These are phyloP conservation scores for Halophytophthora polymorphica DNA, from an alignment of 352 stramenopile genomes.

Conservation along the genomic window DNA sequence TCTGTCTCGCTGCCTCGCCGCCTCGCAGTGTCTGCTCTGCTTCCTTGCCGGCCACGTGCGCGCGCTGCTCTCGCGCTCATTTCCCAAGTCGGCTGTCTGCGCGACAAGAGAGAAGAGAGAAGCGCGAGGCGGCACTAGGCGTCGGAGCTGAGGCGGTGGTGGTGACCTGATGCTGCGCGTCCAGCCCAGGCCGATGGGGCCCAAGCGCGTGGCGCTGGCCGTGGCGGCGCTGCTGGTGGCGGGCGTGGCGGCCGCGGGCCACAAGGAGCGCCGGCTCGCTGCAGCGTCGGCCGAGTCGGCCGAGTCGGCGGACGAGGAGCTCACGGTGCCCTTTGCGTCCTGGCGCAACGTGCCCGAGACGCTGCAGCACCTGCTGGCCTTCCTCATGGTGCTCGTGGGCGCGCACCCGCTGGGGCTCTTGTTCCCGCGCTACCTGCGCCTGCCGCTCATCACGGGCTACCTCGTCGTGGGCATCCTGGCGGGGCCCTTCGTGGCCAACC, in stretches of 20 bases:
- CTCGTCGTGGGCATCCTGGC: slow-evolving; percentile 50
- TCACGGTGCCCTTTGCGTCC: slow-evolving; percentile 38
- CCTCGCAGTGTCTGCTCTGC: too few species aligned
- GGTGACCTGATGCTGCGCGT: too few species aligned
- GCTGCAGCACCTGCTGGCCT: slow-evolving; percentile 40
- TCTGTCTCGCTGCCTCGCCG: too few species aligned
- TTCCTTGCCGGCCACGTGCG: too few species aligned
- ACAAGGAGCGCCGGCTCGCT: slow-evolving; percentile 3
- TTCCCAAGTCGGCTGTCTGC: too few species aligned
- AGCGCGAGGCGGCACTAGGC: too few species aligned
- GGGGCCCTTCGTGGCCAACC: slow-evolving; percentile 49
- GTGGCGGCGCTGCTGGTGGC: slow-evolving; percentile 2
- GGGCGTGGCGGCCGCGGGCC: slow-evolving; percentile 2
- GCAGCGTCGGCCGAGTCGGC: slow-evolving; percentile 8
- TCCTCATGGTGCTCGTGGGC: slow-evolving; percentile 50
- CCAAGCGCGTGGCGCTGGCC: slow-evolving; percentile 6
- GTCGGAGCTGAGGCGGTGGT: too few species aligned
- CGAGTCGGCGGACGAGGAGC: slow-evolving; percentile 10
- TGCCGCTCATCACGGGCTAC: slow-evolving; percentile 65
- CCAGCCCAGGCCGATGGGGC: too few species aligned
- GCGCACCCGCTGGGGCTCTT: slow-evolving; percentile 51
- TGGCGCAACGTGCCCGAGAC: slow-evolving; percentile 34
- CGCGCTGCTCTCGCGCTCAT: too few species aligned
- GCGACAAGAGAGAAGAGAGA: too few species aligned
- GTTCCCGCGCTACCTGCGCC: slow-evolving; percentile 45